phyloP scores from a whole-genome alignment of 2,329 filamentous ascomycete species.

The Penicillium psychrosexuale region DNA sequence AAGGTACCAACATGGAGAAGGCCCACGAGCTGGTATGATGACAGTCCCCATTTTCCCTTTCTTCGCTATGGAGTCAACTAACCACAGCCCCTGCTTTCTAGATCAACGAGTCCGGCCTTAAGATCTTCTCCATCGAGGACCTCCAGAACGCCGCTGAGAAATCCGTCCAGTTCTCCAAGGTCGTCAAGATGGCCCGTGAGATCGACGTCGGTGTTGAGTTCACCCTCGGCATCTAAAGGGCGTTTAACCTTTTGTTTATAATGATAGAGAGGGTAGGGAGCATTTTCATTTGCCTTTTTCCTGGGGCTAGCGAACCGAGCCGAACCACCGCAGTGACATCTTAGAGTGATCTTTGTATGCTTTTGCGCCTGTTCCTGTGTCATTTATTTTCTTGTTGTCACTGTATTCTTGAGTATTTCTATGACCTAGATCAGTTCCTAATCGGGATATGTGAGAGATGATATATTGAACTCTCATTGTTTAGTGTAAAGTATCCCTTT shows the following conservation, averaged over 20 bases:
- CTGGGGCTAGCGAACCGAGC: conserved; percentile 6
- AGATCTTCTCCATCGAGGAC: conserved; percentile 99
- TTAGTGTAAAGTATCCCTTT: not conserved
- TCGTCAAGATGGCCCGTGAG: conserved; percentile 97
- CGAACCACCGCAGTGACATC: conserved; percentile 12
- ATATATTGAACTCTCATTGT: not conserved
- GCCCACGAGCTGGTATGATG: conserved; percentile 66
- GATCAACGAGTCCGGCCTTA: conserved; percentile 95
- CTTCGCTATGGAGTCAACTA: not conserved
- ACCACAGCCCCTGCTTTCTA: conserved; percentile 30
- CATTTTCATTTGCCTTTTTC: conserved; percentile 10
- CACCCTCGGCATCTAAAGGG: conserved; percentile 80
- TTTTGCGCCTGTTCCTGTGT: conserved; percentile 23
- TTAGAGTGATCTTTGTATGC: conserved; percentile 16
- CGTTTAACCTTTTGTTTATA: not conserved
- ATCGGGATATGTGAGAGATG: conserved; percentile 17
- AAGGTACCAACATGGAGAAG: conserved; percentile 97
- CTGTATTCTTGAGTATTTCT: conserved; percentile 29
- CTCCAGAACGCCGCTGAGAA: conserved; percentile 96
- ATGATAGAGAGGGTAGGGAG: conserved; percentile 9
- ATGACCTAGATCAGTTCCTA: conserved; percentile 27
- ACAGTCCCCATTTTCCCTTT: conserved; percentile 41
- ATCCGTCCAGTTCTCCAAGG: conserved; percentile 97
- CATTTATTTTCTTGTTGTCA: conserved; percentile 29
- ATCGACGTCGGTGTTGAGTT: conserved; percentile 98